Percentiles rank a stretch among this genome's conserved stretches.
Evolutionary conservation across 2,329 filamentous ascomycete genomes (phyloP).

Genomic region (Sporothrix humicola): DNA sequence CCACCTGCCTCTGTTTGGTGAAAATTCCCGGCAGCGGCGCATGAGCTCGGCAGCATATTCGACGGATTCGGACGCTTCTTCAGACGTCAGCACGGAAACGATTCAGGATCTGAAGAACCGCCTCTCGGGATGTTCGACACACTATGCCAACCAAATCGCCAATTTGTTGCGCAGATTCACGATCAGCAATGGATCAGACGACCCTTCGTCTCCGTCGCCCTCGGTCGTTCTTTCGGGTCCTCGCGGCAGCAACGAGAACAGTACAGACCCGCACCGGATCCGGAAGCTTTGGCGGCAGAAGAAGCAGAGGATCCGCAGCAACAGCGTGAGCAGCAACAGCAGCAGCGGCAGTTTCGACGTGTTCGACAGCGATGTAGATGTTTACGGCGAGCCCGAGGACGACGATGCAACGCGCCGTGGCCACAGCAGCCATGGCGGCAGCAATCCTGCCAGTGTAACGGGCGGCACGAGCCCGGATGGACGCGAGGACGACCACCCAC

Average conservation of each 20-base stretch:
- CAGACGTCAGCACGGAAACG: slow-evolving; percentile 40
- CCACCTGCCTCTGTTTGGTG: slow-evolving; percentile 33
- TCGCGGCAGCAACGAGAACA: slow-evolving; percentile 22
- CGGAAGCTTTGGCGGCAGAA: slow-evolving; percentile 34
- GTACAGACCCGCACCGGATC: slow-evolving; percentile 33
- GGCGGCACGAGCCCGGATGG: slow-evolving; percentile 22
- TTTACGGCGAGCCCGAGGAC: slow-evolving; percentile 30
- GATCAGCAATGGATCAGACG: slow-evolving; percentile 40
- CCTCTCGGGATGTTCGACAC: slow-evolving; percentile 44
- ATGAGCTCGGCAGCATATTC: slow-evolving; percentile 36
- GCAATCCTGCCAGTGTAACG: slow-evolving; percentile 28
- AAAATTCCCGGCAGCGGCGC: slow-evolving; percentile 33
- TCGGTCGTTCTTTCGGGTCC: slow-evolving; percentile 16
- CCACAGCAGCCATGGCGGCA: slow-evolving; percentile 29
- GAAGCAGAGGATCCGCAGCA: slow-evolving; percentile 22
- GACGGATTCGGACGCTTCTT: slow-evolving; percentile 37
- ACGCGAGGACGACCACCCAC: slow-evolving; percentile 8
- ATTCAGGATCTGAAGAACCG: slow-evolving; percentile 46
- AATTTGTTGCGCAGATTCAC: slow-evolving; percentile 40
- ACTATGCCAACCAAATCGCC: slow-evolving; percentile 41
- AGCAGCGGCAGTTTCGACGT: slow-evolving; percentile 32
- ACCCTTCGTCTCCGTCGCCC: slow-evolving; percentile 17
- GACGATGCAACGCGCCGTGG: slow-evolving; percentile 25
- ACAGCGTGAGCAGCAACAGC: slow-evolving; percentile 28
- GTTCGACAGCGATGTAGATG: slow-evolving; percentile 34